These are phyloP conservation scores for Entomortierella beljakovae DNA, from an alignment of 192 early-diverging fungal genomes.

Conservation along the genomic window DNA sequence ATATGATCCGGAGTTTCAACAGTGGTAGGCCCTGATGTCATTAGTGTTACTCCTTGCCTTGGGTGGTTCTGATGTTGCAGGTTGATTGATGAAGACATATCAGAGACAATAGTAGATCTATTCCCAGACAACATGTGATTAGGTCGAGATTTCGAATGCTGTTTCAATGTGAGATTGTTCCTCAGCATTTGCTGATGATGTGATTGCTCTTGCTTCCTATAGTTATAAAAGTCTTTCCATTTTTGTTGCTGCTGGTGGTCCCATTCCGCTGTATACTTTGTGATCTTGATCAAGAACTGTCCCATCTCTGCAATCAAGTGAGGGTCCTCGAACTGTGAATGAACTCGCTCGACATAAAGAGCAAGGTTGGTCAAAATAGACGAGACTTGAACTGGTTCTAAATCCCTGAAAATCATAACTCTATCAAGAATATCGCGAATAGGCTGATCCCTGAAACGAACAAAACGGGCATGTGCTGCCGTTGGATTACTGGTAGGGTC, in stretches of 20 bases:
- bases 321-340: constrained; percentile 59
- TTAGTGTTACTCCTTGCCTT: constrained; percentile 13
- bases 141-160: constrained; percentile 6
- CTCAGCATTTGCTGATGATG: constrained; percentile 10
- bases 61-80: constrained; percentile 6
- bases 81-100: constrained; percentile 8
- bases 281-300: constrained; percentile 53
- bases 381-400: constrained; percentile 61
- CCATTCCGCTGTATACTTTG: constrained; percentile 59
- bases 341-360: constrained; percentile 64
- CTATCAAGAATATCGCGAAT: constrained; percentile 67
- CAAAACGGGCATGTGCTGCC: constrained; percentile 11
- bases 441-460: constrained; percentile 67
- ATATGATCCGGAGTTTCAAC: not conserved
- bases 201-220: constrained; percentile 18
- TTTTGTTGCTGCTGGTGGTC: constrained; percentile 41
- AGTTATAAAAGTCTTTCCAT: constrained; percentile 17
- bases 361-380: constrained; percentile 63
- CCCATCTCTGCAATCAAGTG: constrained; percentile 56
- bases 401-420: constrained; percentile 52
- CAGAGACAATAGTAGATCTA: constrained; percentile 20
- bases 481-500: constrained; percentile 29
- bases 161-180: constrained; percentile 10
- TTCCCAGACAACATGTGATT: constrained; percentile 10
- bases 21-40: constrained; percentile 22